phyloP scores from a whole-genome alignment of 495 filamentous ascomycete genomes.

The Hypomontagnella submonticulosa region DNA sequence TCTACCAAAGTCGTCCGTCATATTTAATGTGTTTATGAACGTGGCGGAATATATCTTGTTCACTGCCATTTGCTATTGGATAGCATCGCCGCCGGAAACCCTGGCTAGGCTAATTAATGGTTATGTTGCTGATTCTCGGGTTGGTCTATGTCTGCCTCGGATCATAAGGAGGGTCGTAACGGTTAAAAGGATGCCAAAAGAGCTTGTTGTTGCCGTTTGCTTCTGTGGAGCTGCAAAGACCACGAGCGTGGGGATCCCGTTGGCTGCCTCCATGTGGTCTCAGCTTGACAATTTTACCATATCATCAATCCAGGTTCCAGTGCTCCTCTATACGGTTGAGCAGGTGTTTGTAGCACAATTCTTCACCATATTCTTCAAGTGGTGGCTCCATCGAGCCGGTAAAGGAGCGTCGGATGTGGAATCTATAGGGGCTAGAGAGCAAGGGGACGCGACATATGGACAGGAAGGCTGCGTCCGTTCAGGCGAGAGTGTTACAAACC shows the following conservation, averaged over 20 bases:
- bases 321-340: slow-evolving; percentile 67
- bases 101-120: slow-evolving; percentile 37
- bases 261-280: slow-evolving; percentile 66
- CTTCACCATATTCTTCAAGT: slow-evolving; percentile 63
- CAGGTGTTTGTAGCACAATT: slow-evolving; percentile 67
- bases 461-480: not conserved
- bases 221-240: slow-evolving; percentile 69
- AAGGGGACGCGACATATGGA: slow-evolving; percentile 6
- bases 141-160: slow-evolving; percentile 32
- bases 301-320: slow-evolving; percentile 64
- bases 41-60: slow-evolving; percentile 63
- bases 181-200: slow-evolving; percentile 55
- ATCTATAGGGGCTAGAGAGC: slow-evolving; percentile 30
- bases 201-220: slow-evolving; percentile 65
- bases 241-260: slow-evolving; percentile 63
- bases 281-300: slow-evolving; percentile 61
- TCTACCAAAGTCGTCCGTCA: slow-evolving; percentile 58
- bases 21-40: slow-evolving; percentile 65
- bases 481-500: not conserved
- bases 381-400: slow-evolving; percentile 54
- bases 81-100: slow-evolving; percentile 54
- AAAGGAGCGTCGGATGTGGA: slow-evolving; percentile 40
- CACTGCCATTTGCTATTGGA: slow-evolving; percentile 61
- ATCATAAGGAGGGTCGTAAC: slow-evolving; percentile 35
- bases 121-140: slow-evolving; percentile 35